Evolutionary conservation across 345 rosid genomes (phyloP), one percentile per base, ranked within the genome.

Genomic region (Eucalyptus decipiens): DNA sequence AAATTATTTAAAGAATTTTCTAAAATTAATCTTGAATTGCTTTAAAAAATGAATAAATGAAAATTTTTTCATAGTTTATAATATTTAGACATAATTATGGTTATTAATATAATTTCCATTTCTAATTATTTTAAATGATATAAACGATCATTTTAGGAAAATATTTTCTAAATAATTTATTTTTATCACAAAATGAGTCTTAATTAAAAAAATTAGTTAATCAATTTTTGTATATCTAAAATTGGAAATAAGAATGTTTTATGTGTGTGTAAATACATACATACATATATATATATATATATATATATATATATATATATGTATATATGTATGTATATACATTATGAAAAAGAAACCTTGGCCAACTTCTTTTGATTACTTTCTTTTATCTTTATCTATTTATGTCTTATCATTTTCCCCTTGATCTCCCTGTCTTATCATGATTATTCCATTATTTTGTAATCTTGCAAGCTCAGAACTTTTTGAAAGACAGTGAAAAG

Each of bases 41-140:
- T 56, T 10, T 4, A 56, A 50, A 54, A 56, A 56, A 56, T 56
- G 62, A 56, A 56, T 24, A 2, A 56, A 56, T 23, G 30, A 56
- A 56, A 24, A 0, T 1, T 2, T 9, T 24, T 56, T 26, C 30
- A 56, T 56, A 0, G 3, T 56, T 26, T 23, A 56, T 56, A 56
- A 56, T 24, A 56, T 56, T 56, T 24, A 52, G 58, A 52, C 58
- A 56, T 56, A 56, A 24, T 24, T 24, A 56, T 56, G 62, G 3
- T 56, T 56, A 26, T 0, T 2, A 56, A 56, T 4, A 24, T 23
- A 10, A 1, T 56, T 56, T 2, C 0, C 4, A 56, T 56, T 56
- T 24, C 62, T 56, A 56, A 56, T 56, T 56, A 10, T 56, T 24
- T 56, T 26, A 56, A 56, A 2, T 52, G 4, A 52, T 52, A 19